These are phyloP conservation scores for Tulasnella sp. DNA, from an alignment of 768 basidiomycete genomes.

Conservation along the genomic window DNA sequence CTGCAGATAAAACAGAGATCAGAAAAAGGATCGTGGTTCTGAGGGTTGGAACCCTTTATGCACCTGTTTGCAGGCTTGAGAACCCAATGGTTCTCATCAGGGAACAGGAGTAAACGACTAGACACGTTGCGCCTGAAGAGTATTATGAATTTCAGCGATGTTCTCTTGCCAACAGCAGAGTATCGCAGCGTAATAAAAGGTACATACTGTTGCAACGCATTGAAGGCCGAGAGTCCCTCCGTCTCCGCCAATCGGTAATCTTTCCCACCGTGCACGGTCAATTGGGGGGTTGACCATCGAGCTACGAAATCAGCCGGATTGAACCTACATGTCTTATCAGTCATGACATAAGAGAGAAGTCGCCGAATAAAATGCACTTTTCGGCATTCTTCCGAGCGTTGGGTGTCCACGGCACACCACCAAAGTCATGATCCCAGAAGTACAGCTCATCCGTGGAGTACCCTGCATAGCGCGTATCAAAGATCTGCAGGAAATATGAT, in stretches of 20 bases:
- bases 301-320: conserved; percentile 73
- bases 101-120: conserved; percentile 72
- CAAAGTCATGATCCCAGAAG: conserved; percentile 58
- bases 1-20: conserved; percentile 28
- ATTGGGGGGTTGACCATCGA: conserved; percentile 78
- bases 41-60: neutral
- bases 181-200: neutral
- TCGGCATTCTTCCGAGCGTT: conserved; percentile 43
- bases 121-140: conserved; percentile 50
- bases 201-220: conserved; percentile 72
- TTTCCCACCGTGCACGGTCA: conserved; percentile 78
- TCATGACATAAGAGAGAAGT: neutral
- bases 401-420: conserved; percentile 66
- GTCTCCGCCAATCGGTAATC: conserved; percentile 82
- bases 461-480: conserved; percentile 69
- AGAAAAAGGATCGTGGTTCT: neutral
- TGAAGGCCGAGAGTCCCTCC: conserved; percentile 75
- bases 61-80: conserved; percentile 67
- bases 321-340: conserved; percentile 34
- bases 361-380: conserved; percentile 35
- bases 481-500: conserved; percentile 38
- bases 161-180: neutral
- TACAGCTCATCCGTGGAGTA: conserved; percentile 82
- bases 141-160: neutral
- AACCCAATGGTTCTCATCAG: conserved; percentile 91